Percentiles rank a stretch among this genome's conserved stretches.
Evolutionary conservation across 2,329 filamentous ascomycete genomes (phyloP).

Genomic region (Fusarium decemcellulare): DNA sequence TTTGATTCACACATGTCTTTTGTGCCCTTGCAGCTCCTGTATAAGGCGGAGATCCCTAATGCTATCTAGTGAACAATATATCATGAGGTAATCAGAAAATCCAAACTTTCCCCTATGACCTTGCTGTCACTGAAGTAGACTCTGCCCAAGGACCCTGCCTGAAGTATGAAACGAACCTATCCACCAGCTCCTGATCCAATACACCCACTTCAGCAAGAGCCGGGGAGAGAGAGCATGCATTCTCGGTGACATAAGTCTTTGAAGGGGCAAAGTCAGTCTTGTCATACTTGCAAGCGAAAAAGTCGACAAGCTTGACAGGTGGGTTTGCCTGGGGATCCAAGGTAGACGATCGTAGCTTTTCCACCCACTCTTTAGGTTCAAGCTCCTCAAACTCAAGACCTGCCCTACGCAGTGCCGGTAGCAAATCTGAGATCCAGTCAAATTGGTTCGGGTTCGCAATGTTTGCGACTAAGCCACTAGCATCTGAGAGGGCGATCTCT

Average conservation of each 20-base stretch:
- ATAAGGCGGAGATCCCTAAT: too few relatives aligned
- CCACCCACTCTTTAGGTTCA: constrained; percentile 58
- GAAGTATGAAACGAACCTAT: constrained; percentile 56
- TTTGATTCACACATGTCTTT: too few relatives aligned
- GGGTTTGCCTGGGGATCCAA: constrained; percentile 61
- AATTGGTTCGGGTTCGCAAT: constrained; percentile 63
- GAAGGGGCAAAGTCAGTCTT: constrained; percentile 61
- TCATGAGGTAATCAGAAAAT: too few relatives aligned
- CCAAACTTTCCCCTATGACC: too few relatives aligned
- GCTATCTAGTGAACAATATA: too few relatives aligned
- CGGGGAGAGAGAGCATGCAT: constrained; percentile 57
- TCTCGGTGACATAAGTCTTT: constrained; percentile 58
- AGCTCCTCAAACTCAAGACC: constrained; percentile 61
- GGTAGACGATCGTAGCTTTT: constrained; percentile 57
- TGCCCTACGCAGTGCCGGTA: constrained; percentile 61
- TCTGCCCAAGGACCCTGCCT: background rate
- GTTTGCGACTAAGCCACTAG: constrained; percentile 58
- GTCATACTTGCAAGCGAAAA: constrained; percentile 54
- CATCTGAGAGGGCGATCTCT: constrained; percentile 52
- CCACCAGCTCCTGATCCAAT: constrained; percentile 49
- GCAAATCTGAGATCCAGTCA: constrained; percentile 64
- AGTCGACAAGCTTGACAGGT: constrained; percentile 66
- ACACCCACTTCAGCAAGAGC: constrained; percentile 56
- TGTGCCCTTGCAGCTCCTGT: too few relatives aligned
- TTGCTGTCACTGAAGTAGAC: too few relatives aligned